Evolutionary conservation across 2,329 filamentous ascomycete genomes (phyloP).

Genomic region (Xylariaceae sp.): DNA sequence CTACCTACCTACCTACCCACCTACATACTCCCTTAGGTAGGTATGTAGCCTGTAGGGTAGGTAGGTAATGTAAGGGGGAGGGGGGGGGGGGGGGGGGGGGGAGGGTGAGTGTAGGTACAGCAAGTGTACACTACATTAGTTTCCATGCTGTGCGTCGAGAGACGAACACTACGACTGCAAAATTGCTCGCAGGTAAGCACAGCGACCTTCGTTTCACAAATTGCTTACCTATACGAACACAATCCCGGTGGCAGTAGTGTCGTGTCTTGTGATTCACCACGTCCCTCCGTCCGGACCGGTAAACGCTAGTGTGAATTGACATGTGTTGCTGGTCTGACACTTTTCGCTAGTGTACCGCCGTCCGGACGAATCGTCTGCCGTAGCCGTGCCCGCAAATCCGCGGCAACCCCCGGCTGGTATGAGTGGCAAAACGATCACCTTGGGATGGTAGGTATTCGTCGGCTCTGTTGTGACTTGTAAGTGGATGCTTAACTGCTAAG

Average conservation of each 20-base stretch:
- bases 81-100: too few species aligned
- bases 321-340: slow-evolving; percentile 14
- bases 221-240: too few species aligned
- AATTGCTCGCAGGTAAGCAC: not conserved
- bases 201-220: slow-evolving; percentile 1
- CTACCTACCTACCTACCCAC: not conserved
- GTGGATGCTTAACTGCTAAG: not conserved
- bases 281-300: not conserved
- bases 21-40: not conserved
- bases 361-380: not conserved
- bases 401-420: not conserved
- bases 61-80: not conserved
- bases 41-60: not conserved
- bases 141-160: not conserved
- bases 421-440: not conserved
- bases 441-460: not conserved
- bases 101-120: not conserved
- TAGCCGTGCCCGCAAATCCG: slow-evolving; percentile 1
- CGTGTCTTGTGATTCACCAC: slow-evolving; percentile 2
- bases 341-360: not conserved
- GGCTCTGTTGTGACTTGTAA: not conserved
- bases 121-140: not conserved
- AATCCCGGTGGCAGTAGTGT: too few species aligned
- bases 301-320: slow-evolving; percentile 10
- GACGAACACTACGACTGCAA: not conserved